phyloP scores from a whole-genome alignment of 208 protist genomes.

The Acanthamoeba royreba region DNA sequence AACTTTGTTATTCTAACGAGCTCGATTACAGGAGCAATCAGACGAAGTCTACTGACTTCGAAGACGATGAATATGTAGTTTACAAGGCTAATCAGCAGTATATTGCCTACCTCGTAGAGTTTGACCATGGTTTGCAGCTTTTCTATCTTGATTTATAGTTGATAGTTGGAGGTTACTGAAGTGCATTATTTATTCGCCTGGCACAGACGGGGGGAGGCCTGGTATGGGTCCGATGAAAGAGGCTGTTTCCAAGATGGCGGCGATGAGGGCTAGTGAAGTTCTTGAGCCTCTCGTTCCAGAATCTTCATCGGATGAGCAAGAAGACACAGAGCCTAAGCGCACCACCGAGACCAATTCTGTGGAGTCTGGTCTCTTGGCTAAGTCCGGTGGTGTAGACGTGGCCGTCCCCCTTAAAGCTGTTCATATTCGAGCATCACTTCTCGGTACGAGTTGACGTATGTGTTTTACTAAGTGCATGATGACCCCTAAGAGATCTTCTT shows the following conservation, averaged over 20 bases:
- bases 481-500: neutral
- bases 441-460: neutral
- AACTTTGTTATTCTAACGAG: neutral
- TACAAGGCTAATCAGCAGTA: conserved; percentile 62
- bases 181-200: no score
- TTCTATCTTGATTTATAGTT: neutral
- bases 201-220: no score
- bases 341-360: neutral
- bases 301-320: no score
- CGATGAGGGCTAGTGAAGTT: no score
- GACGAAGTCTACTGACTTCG: conserved; percentile 32
- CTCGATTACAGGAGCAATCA: neutral
- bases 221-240: no score
- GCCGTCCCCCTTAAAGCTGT: neutral
- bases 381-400: neutral
- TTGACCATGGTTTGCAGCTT: neutral
- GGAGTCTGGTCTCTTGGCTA: neutral
- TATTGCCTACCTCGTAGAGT: conserved; percentile 60
- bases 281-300: no score
- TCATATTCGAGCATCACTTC: conserved; percentile 44
- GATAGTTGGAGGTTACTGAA: no score
- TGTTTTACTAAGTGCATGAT: neutral
- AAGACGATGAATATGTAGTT: conserved; percentile 60
- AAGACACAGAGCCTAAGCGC: neutral
- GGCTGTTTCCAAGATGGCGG: no score